These are phyloP conservation scores for Xylariaceae sp. DNA, from an alignment of 2,329 filamentous ascomycete species.

Conservation along the genomic window DNA sequence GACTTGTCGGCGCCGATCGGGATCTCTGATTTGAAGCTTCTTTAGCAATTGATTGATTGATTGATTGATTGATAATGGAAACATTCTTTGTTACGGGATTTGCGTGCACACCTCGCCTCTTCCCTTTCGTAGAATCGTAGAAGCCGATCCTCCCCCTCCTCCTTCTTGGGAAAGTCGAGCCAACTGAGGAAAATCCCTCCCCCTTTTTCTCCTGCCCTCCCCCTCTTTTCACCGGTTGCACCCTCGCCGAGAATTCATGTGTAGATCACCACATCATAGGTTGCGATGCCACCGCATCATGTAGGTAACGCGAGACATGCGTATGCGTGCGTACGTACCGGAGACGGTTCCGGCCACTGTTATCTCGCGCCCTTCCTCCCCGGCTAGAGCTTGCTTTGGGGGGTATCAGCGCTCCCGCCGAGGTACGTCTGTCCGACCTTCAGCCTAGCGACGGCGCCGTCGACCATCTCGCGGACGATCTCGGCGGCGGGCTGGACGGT, in stretches of 20 bases:
- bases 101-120: not conserved
- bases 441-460: constrained; percentile 71
- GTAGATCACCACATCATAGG: not conserved
- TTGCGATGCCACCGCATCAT: not conserved
- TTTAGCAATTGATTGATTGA: too few relatives aligned
- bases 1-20: too few relatives aligned
- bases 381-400: constrained; percentile 47
- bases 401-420: constrained; percentile 9
- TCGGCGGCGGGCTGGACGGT: constrained; percentile 78
- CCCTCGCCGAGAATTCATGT: not conserved
- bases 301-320: not conserved
- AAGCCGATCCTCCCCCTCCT: not conserved
- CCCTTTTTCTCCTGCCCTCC: not conserved
- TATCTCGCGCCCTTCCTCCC: constrained; percentile 26
- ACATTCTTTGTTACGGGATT: not conserved
- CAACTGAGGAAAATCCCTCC: not conserved
- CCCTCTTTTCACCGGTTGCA: not conserved
- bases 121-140: not conserved
- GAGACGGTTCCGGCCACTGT: not conserved
- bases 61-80: not conserved
- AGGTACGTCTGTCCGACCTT: constrained; percentile 65
- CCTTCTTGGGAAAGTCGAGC: not conserved
- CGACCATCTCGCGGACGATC: constrained; percentile 91
- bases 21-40: too few relatives aligned
- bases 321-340: not conserved